Percentiles rank a stretch among this genome's conserved stretches.
These are phyloP conservation scores for Penicillium riverlandense DNA, from an alignment of 495 filamentous ascomycete genomes.

Conservation along the genomic window DNA sequence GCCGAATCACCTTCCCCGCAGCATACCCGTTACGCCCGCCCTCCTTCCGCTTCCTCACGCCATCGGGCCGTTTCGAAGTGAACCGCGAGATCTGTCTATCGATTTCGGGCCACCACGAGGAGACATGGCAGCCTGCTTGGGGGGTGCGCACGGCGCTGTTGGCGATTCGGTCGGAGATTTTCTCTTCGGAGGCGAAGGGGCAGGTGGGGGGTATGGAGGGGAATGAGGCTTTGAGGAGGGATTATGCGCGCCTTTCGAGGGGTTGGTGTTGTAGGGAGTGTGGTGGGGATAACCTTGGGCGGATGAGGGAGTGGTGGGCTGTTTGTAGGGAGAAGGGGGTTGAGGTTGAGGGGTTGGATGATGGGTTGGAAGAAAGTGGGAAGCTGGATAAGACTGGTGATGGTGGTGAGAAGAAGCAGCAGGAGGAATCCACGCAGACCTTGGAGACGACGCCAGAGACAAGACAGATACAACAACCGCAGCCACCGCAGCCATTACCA, in stretches of 20 bases:
- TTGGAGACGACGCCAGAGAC: background rate
- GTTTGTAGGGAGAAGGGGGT: constrained; percentile 45
- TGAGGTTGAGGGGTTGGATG: constrained; percentile 36
- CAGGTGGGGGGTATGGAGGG: constrained; percentile 88
- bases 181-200: constrained; percentile 47
- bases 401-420: background rate
- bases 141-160: constrained; percentile 63
- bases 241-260: constrained; percentile 55
- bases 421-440: background rate
- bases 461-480: background rate
- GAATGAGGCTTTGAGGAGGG: constrained; percentile 49
- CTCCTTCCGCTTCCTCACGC: constrained; percentile 88
- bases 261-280: constrained; percentile 62
- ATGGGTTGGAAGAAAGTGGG: constrained; percentile 39
- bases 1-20: constrained; percentile 83
- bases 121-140: constrained; percentile 98
- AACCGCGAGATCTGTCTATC: constrained; percentile 95
- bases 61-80: constrained; percentile 86
- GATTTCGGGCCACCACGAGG: constrained; percentile 92
- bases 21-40: constrained; percentile 87
- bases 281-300: constrained; percentile 57
- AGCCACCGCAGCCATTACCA: background rate
- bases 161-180: constrained; percentile 45
- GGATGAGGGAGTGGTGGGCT: constrained; percentile 60
- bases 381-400: background rate